Conservation (phyloP, 192 early-diverging fungal genomes). For the Coemansia sp. region DNA sequence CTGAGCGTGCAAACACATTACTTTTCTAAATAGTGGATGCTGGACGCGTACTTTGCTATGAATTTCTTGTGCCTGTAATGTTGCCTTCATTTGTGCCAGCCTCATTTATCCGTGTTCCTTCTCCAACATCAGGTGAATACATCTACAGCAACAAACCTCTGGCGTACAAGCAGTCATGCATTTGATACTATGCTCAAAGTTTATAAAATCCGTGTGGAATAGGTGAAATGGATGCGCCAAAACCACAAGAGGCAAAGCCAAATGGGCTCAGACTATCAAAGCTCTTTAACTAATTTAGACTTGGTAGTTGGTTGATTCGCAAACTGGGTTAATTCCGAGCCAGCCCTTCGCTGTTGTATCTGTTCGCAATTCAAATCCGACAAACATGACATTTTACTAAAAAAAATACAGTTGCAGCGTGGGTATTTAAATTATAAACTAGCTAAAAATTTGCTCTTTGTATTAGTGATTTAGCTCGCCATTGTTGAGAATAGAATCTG, state of each 20-base stretch:
- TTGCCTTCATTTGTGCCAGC: not conserved
- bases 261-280: not conserved
- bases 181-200: constrained; percentile 27
- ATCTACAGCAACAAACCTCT: not conserved
- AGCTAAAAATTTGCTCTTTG: too few species aligned
- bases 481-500: too few species aligned
- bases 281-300: not conserved
- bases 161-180: constrained; percentile 17
- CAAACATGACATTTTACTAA: too few species aligned
- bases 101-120: too few species aligned
- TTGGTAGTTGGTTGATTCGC: not conserved
- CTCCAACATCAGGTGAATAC: not conserved
- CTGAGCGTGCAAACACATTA: constrained; percentile 22
- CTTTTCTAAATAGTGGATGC: constrained; percentile 35
- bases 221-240: too few species aligned
- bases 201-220: not conserved
- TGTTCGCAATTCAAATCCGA: not conserved
- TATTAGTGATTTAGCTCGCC: too few species aligned
- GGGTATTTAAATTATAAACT: too few species aligned
- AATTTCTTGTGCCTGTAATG: not conserved
- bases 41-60: not conserved
- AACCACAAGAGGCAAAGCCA: not conserved
- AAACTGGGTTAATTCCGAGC: not conserved
- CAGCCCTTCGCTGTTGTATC: not conserved
- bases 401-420: too few species aligned